Evolutionary conservation across 306 rosid species (phyloP), one percentile per base, ranked within the genome.

Genomic region (Spatholobus suberectus): DNA sequence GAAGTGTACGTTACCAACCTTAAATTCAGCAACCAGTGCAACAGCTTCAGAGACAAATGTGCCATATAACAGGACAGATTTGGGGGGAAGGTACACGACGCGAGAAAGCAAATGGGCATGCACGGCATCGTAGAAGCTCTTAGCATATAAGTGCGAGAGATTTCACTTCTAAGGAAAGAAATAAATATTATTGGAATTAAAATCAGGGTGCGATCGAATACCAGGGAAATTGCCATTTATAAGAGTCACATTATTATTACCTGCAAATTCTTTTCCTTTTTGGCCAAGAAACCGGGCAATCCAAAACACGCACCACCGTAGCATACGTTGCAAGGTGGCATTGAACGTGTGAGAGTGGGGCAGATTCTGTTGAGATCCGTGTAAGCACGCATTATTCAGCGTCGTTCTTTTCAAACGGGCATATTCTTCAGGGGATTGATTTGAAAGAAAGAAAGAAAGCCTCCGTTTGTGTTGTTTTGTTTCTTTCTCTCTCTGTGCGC

Each of bases 401-500:
- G 32, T 49, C 37, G 2, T 51, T 52, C 67, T 49, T 66, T 54
- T 78, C 70, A 27, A 59, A 14, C 29, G 8, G 4, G 6, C 74
- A 70, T 20, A 26, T 81, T 74, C 44, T 71, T 52, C 41, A 38
- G 21, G 79, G 73, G 61, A 74, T 65, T 69, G 13, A 70, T 35
- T 62, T 6, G 1, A 67, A 66, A 8, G 5, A 12, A 46, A 14
- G 1, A 44, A 44, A n/a, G 1, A 29, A 29, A 61, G 10, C 38
- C 67, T 58, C n/a, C 17, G 1, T 55, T 17, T n/a, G 17, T 0
- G 9, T n/a, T 0, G 57, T 8, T 41, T 11, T 34, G 4, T 55
- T 14, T 26, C 0, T 80, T 6, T 59, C 18, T 34, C 0, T 62
- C 0, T 51, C 8, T 21, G 51, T 29, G 49, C 14, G 65, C 54